Evolutionary conservation across 2,329 filamentous ascomycete species (phyloP), one percentile per base, ranked within the genome.

Genomic region (Colletotrichum lupini): DNA sequence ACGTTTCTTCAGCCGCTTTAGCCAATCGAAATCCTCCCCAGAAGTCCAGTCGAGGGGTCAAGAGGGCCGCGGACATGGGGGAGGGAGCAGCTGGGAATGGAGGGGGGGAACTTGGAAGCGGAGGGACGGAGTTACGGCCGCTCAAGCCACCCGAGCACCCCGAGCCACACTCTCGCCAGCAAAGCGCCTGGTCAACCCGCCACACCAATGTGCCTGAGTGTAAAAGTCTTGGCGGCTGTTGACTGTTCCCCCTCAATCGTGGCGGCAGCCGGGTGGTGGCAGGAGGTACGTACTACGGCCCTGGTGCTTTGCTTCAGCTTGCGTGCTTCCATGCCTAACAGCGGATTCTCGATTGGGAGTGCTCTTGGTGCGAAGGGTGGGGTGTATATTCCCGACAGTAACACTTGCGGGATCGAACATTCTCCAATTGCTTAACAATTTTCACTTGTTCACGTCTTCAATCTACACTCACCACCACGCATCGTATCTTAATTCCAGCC

Each of bases 391-490:
- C 2, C 22, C 60, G 26, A 8, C 26, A 73, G 42, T 60, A 61
- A 46, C 55, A 58, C 57, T 59, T 59, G 49, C 62, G 53, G 61
- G 28, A 64, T 70, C 55, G 62, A 66, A 66, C 24, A 24, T 70
- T 70, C 70, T 70, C 70, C 67, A 73, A 70, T 28, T 55, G 57
- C 66, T 72, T 69, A 69, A 59, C 69, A 69, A 63, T 72, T 72
- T 72, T 69, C 28, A 28, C 22, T 11, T 19, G 52, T 28, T 30
- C 32, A 14, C 53, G 16, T 28, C 42, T 49, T 30, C 52, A 52
- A 64, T 30, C 55, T n/a, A 6, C 59, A 49, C 7, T 56, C 52
- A 30, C 32, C 19, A 49, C 42, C 8, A n/a, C 42, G 8, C 16
- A n/a, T 11, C 16, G 16, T 37, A 5, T 8, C 57, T 12, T 19